Evolutionary conservation across 1,284 basidiomycete genomes (phyloP).

Genomic region (Trametes versicolor): DNA sequence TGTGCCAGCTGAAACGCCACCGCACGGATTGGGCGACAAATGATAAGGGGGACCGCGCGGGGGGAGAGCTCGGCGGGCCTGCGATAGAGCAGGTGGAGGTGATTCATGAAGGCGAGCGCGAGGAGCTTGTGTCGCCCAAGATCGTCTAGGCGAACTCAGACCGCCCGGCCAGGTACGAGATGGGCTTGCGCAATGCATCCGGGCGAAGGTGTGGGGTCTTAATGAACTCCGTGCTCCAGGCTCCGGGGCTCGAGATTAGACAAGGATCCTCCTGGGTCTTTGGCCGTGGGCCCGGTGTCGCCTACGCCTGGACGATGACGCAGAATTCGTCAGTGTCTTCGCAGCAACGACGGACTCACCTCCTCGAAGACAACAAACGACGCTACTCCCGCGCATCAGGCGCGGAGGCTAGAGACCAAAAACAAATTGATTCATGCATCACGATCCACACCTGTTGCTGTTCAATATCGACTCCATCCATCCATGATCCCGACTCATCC

Average conservation of each 20-base stretch:
- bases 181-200: neutral
- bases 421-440: neutral
- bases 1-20: constrained; percentile 6
- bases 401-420: neutral
- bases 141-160: neutral
- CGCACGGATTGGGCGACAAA: neutral
- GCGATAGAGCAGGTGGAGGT: constrained; percentile 1
- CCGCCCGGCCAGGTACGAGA: neutral
- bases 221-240: neutral
- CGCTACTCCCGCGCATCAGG: neutral
- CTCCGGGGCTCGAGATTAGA: neutral
- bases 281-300: too few species aligned
- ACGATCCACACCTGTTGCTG: constrained; percentile 9
- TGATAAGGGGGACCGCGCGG: neutral
- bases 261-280: too few species aligned
- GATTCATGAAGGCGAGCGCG: neutral
- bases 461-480: constrained; percentile 12
- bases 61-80: neutral
- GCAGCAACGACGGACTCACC: neutral
- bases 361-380: neutral
- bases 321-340: neutral
- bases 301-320: too few species aligned
- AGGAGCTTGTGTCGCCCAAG: neutral
- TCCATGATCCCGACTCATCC: neutral
- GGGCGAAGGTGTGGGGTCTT: neutral